Evolutionary conservation across 768 basidiomycete species (phyloP).

Genomic region (Hortiboletus flavorubellus): DNA sequence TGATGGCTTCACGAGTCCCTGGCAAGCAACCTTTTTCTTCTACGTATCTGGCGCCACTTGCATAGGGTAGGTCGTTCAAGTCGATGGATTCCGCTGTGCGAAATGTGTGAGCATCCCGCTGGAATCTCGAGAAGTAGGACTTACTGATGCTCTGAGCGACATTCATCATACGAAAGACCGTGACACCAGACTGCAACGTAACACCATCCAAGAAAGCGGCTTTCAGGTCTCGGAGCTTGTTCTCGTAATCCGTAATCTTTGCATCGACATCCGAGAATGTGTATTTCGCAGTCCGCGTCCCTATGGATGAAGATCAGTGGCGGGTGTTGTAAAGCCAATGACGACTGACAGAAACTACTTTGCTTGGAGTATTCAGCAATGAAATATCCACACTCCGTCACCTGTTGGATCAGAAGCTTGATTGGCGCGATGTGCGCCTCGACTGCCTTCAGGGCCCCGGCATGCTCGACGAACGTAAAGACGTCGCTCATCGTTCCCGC

Average conservation of each 20-base stretch:
- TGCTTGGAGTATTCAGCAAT: conserved; percentile 21
- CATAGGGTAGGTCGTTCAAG: conserved; percentile 21
- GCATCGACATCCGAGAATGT: conserved; percentile 16
- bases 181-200: conserved; percentile 12
- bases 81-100: conserved; percentile 14
- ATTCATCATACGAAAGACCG: conserved; percentile 22
- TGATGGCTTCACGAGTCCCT: conserved; percentile 19
- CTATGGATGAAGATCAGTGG: conserved; percentile 4
- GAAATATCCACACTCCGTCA: conserved; percentile 25
- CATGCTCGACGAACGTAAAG: conserved; percentile 13
- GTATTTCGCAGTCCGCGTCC: conserved; percentile 16
- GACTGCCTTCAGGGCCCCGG: conserved; percentile 5
- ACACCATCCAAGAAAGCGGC: conserved; percentile 15
- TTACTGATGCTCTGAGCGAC: conserved; percentile 5
- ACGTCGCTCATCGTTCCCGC: conserved; percentile 15
- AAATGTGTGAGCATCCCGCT: background rate
- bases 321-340: background rate
- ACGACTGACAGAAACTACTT: conserved; percentile 14
- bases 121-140: background rate
- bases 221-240: conserved; percentile 18
- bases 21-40: conserved; percentile 19
- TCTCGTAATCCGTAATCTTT: conserved; percentile 19
- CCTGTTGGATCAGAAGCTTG: conserved; percentile 15
- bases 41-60: conserved; percentile 21
- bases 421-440: conserved; percentile 6